Evolutionary conservation across 1,284 basidiomycete genomes (phyloP), one percentile per base, ranked within the genome.

Genomic region (Ceratobasidium sp.): DNA sequence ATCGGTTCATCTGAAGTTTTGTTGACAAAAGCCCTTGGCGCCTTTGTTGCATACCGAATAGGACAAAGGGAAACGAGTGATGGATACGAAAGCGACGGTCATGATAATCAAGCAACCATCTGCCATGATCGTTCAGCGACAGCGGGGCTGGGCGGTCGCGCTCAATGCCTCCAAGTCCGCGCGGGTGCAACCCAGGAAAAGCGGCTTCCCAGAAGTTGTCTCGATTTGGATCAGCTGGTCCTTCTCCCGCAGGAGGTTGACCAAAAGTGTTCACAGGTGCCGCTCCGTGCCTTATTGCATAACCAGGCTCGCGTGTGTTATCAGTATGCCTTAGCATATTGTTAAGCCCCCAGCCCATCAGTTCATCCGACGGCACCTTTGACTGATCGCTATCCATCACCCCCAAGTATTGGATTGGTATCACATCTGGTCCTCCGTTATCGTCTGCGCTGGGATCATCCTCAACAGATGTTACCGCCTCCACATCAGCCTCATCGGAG

Each of bases 131-230:
- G 6, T 80, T 77, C 28, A 85, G 87, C 0, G 80, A 28, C 0
- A 88, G 79, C 1, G 0, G 76, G 2, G 77, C 67, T 1, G 20
- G 17, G 1, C 82, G 70, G 2, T 78, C 57, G 0, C 78, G 80
- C 73, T 88, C 86, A 40, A 86, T 80, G 0, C 86, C 85, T 0
- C 87, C 87, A 0, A 42, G 7, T 0, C 85, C 87, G 81, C 85
- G 88, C 1, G 87, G 87, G 77, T 86, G 88, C 0, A 87, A 80
- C 0, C 64, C 40, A 0, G 84, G 86, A 78, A 84, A 88, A 0
- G 83, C 82, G 9, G 82, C 82, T n/a, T 84, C 79, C 2, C 85
- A 80, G 61, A 82, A 81, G 56, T 61, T 80, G 13, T 17, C n/a
- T 1, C 64, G n/a, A 40, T 50, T 17, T 17, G 23, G n/a, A 10